phyloP scores from a whole-genome alignment of 1,139 yeast species.

The Entelexis sorbosivorans region DNA sequence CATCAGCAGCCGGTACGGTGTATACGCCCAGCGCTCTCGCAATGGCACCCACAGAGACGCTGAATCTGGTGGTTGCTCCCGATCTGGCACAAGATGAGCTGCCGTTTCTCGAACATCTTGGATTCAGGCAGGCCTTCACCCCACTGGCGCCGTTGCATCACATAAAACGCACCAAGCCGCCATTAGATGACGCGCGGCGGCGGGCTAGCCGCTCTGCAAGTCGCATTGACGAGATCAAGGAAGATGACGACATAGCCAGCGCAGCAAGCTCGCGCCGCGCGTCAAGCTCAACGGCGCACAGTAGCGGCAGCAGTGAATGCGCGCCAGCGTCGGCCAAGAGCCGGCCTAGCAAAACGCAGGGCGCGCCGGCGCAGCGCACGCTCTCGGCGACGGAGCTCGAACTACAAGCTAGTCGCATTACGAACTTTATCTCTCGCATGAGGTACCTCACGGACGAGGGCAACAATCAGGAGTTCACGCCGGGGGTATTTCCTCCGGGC shows the following conservation, averaged over 20 bases:
- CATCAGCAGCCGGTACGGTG: neutral
- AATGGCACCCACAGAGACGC: slow-evolving; percentile 2
- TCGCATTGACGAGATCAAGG: neutral
- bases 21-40: neutral
- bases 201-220: neutral
- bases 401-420: slow-evolving; percentile 6
- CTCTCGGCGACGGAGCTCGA: neutral
- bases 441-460: slow-evolving; percentile 19
- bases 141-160: neutral
- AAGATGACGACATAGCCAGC: neutral
- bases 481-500: slow-evolving; percentile 2
- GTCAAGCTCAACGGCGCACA: neutral
- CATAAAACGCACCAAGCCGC: neutral
- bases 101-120: slow-evolving; percentile 13
- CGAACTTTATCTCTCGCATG: slow-evolving; percentile 17
- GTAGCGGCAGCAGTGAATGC: neutral
- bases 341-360: neutral
- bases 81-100: slow-evolving; percentile 8
- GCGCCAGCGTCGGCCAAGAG: neutral
- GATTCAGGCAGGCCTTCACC: slow-evolving; percentile 8
- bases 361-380: neutral
- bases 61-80: slow-evolving; percentile 5
- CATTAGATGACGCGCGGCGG: neutral
- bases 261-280: neutral
- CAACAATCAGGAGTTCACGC: slow-evolving; percentile 11